Evolutionary conservation across 2,329 filamentous ascomycete genomes (phyloP).

Genomic region (Epichloe scottii): DNA sequence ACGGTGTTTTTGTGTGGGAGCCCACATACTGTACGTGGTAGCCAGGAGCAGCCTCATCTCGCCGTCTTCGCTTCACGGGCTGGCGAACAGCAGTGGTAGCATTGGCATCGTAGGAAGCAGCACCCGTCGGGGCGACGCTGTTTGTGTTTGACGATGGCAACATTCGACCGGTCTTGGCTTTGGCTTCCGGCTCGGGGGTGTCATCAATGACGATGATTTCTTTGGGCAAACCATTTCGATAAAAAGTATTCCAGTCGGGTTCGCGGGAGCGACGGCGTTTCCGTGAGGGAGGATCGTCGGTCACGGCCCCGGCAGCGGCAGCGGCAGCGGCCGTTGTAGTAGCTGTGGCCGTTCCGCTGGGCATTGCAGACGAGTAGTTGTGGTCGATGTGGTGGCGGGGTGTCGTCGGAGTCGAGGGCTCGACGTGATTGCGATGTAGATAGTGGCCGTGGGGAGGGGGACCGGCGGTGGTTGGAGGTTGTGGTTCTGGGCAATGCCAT

Average conservation of each 20-base stretch:
- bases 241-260: conserved; percentile 70
- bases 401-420: conserved; percentile 13
- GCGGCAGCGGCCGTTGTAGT: conserved; percentile 10
- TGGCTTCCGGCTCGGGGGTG: conserved; percentile 45
- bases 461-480: conserved; percentile 18
- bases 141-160: conserved; percentile 15
- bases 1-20: conserved; percentile 61
- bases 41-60: conserved; percentile 47
- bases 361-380: conserved; percentile 14
- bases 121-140: conserved; percentile 17
- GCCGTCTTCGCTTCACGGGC: conserved; percentile 64
- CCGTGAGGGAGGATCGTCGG: conserved; percentile 21
- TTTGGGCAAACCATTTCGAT: conserved; percentile 70
- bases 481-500: conserved; percentile 16
- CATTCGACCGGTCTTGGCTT: conserved; percentile 27
- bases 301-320: conserved; percentile 16
- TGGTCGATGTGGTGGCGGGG: conserved; percentile 7
- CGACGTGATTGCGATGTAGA: conserved; percentile 8
- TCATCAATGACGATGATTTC: conserved; percentile 81
- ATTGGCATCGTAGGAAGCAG: conserved; percentile 13
- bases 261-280: conserved; percentile 48
- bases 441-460: conserved; percentile 18
- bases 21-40: conserved; percentile 60
- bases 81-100: conserved; percentile 25
- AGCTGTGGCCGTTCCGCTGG: conserved; percentile 6